Conservation (phyloP, 2,329 filamentous ascomycete species). For the Neofusicoccum sp. region DNA sequence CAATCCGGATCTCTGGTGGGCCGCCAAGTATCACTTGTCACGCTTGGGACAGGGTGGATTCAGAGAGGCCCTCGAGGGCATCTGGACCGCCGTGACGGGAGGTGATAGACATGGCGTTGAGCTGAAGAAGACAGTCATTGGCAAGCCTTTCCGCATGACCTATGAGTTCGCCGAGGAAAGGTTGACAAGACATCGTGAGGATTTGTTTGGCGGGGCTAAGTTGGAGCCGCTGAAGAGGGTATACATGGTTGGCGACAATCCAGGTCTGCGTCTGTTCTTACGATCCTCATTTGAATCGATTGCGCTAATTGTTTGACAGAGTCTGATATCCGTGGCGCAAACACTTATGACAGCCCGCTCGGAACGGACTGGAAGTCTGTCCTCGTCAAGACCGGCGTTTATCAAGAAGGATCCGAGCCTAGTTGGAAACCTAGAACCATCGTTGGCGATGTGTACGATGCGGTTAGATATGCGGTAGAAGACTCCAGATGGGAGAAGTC, state of each 20-base stretch:
- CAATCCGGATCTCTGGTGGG: conserved; percentile 90
- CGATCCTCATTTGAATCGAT: neutral
- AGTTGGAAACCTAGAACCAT: conserved; percentile 65
- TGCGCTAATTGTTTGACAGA: conserved; percentile 44
- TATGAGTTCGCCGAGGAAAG: conserved; percentile 83
- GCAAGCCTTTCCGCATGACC: conserved; percentile 78
- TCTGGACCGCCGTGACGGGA: conserved; percentile 76
- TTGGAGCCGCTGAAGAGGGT: conserved; percentile 65
- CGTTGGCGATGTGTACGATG: conserved; percentile 74
- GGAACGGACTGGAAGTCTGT: conserved; percentile 78
- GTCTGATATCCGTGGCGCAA: conserved; percentile 87
- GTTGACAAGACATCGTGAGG: conserved; percentile 62
- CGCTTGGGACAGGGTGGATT: conserved; percentile 93
- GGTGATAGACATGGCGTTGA: conserved; percentile 48
- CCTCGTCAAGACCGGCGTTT: conserved; percentile 81
- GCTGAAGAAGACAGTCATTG: conserved; percentile 69
- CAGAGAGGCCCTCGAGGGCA: conserved; percentile 75
- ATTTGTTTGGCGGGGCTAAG: conserved; percentile 44
- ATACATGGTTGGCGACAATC: conserved; percentile 83
- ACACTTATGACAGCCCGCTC: conserved; percentile 67
- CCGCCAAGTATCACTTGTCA: conserved; percentile 79
- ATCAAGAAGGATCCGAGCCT: conserved; percentile 58
- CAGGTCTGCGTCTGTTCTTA: conserved; percentile 23
- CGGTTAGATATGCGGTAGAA: conserved; percentile 74
- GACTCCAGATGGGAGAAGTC: conserved; percentile 41